Conservation (phyloP, 176 grass and related monocot species). For the Raddia distichophylla region DNA sequence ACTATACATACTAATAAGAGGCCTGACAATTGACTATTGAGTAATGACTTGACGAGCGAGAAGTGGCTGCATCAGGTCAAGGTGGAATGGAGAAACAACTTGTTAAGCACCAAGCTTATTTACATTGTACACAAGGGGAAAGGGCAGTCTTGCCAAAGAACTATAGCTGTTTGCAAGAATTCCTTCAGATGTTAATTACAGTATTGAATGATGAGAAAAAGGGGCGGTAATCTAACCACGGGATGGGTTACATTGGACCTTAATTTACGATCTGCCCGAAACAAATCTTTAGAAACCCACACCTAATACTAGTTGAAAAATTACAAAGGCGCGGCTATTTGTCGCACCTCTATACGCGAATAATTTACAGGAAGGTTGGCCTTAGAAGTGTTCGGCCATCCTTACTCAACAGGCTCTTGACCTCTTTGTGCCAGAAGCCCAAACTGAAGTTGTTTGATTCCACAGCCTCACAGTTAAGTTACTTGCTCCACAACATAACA, state of each 20-base stretch:
- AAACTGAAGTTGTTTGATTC: not conserved
- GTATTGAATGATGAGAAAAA: conserved; percentile 26
- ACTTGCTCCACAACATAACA: not conserved
- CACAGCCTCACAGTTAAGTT: not conserved
- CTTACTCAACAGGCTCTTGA: not conserved
- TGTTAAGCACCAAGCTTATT: not conserved
- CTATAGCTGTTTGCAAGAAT: conserved; percentile 16
- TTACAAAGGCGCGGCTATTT: conserved; percentile 39
- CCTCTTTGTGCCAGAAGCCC: conserved; percentile 34
- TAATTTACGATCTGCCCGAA: conserved; percentile 36
- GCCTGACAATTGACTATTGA: not conserved
- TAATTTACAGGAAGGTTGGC: conserved; percentile 41
- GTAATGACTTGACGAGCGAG: too few species aligned
- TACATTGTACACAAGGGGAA: not conserved
- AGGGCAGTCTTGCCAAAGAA: not conserved
- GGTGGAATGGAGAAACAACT: not conserved
- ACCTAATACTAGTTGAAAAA: conserved; percentile 42
- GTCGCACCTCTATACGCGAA: conserved; percentile 41
- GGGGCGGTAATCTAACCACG: conserved; percentile 22
- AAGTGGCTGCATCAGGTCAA: not conserved
- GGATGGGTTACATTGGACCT: conserved; percentile 4
- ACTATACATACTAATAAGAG: not conserved
- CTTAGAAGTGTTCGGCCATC: not conserved
- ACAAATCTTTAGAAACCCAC: conserved; percentile 36
- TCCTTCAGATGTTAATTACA: conserved; percentile 38